Evolutionary conservation across 192 early-diverging fungal species (phyloP), one percentile per base, ranked within the genome.

Genomic region (Mortierella alpina): DNA sequence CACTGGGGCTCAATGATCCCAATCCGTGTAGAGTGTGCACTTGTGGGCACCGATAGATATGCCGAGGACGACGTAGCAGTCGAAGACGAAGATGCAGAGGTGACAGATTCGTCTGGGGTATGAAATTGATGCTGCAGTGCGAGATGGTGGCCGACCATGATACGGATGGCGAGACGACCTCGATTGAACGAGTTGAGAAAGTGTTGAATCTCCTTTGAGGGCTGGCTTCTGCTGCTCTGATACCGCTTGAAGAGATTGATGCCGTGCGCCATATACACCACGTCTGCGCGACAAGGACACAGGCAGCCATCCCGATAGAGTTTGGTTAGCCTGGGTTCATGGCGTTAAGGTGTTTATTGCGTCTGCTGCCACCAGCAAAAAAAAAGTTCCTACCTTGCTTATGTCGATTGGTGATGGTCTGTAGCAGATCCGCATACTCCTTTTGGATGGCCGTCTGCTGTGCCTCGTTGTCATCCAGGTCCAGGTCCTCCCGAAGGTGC

Each of bases 1-100:
- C 77, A 80, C 22, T 80, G 70, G 2, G 77, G 77, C 8, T 80
- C 77, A 61, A 80, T 80, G 40, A 80, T 80, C 4, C 77, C 77
- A 2, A 80, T 49, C 51, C 77, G 51, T 41, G n/a, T 59, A 4
- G 77, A 72, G 42, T 80, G 63, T 42, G 77, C 68, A 40, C 63
- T 80, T 5, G 77, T 55, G 7, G 73, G 73, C 1, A 44, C 61
- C 0, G 73, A 75, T 12, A 75, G 73, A 46, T 75, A 75, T 0
- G 73, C 65, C 0, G 73, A 75, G 14, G 66, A 66, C 0, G 73
- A 63, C 2, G 5, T 2, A 22, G 46, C 22, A 31, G 31, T 31
- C 31, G 31, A 3, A 31, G 8, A 20, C 54, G 11, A 22, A 9
- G 20, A 17, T 4, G 60, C 5, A 9, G 12, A 31, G 9, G 42